Conservation (phyloP, 257 asterid genomes). For the Scutellaria minor region DNA sequence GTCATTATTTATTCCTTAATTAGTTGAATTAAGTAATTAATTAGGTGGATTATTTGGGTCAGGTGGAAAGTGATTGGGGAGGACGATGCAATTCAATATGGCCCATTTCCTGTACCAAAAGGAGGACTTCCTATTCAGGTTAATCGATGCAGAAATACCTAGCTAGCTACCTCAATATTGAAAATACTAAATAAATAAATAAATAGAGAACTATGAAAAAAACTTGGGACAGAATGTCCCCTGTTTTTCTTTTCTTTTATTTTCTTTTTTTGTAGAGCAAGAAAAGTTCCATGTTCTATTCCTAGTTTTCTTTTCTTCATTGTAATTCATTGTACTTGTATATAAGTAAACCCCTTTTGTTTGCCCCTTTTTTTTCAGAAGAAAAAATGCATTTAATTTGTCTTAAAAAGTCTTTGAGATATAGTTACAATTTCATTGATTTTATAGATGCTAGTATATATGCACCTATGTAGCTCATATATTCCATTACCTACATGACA, state of each 20-base stretch:
- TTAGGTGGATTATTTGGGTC: constrained; percentile 12
- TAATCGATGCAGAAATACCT: constrained; percentile 1
- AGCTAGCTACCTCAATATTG: not conserved
- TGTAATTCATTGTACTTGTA: constrained; percentile 26
- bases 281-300: no score
- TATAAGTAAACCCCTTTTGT: not conserved
- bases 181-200: not conserved
- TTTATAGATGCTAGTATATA: no score
- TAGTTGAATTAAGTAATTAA: not conserved
- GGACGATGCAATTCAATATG: constrained; percentile 60
- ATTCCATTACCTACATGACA: no score
- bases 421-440: not conserved
- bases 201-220: not conserved
- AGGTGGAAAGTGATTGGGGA: constrained; percentile 68
- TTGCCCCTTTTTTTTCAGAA: not conserved
- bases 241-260: constrained; percentile 23
- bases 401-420: not conserved
- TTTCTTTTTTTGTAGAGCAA: not conserved
- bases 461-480: no score
- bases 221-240: constrained; percentile 39
- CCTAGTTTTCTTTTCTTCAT: constrained; percentile 23
- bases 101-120: constrained; percentile 72
- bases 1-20: not conserved
- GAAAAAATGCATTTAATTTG: not conserved
- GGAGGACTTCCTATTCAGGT: constrained; percentile 62